Evolutionary conservation across 352 stramenopile genomes (phyloP).

Genomic region (Phytopythium helicoides): DNA sequence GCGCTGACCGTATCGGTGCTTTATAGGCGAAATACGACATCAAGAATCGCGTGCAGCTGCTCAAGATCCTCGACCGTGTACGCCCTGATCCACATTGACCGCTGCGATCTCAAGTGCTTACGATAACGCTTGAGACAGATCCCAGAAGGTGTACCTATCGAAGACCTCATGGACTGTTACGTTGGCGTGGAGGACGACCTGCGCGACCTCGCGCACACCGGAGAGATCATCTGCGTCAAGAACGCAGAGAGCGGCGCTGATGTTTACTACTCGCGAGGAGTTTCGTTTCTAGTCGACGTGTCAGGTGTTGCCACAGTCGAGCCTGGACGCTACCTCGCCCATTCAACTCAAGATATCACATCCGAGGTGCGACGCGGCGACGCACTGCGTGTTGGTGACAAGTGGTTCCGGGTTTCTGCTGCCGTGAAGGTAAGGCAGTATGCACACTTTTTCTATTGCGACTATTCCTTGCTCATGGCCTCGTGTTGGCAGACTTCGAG

Average conservation of each 20-base stretch:
- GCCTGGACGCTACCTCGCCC: constrained; percentile 61
- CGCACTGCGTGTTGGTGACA: constrained; percentile 67
- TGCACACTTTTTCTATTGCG: not conserved
- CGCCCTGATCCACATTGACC: constrained; percentile 2
- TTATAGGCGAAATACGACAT: constrained; percentile 85
- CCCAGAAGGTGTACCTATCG: constrained; percentile 76
- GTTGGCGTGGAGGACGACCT: constrained; percentile 75
- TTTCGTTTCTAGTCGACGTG: constrained; percentile 70
- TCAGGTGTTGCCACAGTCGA: constrained; percentile 72
- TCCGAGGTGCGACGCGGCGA: constrained; percentile 72
- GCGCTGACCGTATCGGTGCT: not conserved
- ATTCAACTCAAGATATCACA: constrained; percentile 65
- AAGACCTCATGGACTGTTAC: constrained; percentile 85
- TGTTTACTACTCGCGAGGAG: constrained; percentile 73
- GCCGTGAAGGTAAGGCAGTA: constrained; percentile 51
- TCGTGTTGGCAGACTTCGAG: constrained; percentile 43
- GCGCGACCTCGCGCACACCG: constrained; percentile 63
- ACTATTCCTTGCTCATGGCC: not conserved
- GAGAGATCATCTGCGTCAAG: constrained; percentile 85
- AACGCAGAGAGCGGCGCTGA: constrained; percentile 74
- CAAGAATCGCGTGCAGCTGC: constrained; percentile 74
- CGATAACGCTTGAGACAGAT: constrained; percentile 33
- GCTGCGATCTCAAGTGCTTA: constrained; percentile 5
- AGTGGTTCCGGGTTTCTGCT: constrained; percentile 81
- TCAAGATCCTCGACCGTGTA: constrained; percentile 78